These are phyloP conservation scores for Calonectria leucothoes DNA, from an alignment of 2,329 filamentous ascomycete species.

Conservation along the genomic window DNA sequence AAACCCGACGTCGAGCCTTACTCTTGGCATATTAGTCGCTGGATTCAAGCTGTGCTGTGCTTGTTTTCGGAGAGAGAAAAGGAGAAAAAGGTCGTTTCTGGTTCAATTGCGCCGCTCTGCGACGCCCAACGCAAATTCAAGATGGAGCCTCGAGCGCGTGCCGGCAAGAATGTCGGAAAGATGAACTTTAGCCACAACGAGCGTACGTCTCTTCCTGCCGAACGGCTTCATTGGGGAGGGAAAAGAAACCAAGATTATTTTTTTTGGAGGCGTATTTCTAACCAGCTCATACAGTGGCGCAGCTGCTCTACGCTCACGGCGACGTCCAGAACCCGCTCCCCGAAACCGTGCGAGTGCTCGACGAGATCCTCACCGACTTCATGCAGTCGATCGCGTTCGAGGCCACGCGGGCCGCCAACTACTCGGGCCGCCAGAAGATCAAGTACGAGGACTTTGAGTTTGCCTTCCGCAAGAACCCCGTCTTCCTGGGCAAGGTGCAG, in stretches of 20 bases:
- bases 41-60: neutral
- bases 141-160: constrained; percentile 82
- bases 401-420: constrained; percentile 85
- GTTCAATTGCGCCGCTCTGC: neutral
- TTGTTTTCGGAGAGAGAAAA: neutral
- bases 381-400: constrained; percentile 94
- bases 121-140: constrained; percentile 44
- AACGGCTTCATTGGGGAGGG: no score
- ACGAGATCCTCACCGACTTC: constrained; percentile 97
- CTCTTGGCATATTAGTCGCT: neutral
- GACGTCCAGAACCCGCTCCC: constrained; percentile 83
- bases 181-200: constrained; percentile 83
- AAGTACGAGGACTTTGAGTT: constrained; percentile 99
- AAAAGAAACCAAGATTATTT: no score
- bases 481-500: constrained; percentile 88
- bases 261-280: no score
- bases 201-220: constrained; percentile 61
- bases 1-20: neutral
- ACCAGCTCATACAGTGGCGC: constrained; percentile 64
- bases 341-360: constrained; percentile 86
- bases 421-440: constrained; percentile 92
- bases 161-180: constrained; percentile 83
- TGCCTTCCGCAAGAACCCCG: constrained; percentile 85
- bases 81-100: no score
- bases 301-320: constrained; percentile 83